A percentile compares a stretch with the other conserved stretches of the same genome.
Evolutionary conservation across 306 rosid genomes (phyloP).

Genomic region (Luffa acutangula): DNA sequence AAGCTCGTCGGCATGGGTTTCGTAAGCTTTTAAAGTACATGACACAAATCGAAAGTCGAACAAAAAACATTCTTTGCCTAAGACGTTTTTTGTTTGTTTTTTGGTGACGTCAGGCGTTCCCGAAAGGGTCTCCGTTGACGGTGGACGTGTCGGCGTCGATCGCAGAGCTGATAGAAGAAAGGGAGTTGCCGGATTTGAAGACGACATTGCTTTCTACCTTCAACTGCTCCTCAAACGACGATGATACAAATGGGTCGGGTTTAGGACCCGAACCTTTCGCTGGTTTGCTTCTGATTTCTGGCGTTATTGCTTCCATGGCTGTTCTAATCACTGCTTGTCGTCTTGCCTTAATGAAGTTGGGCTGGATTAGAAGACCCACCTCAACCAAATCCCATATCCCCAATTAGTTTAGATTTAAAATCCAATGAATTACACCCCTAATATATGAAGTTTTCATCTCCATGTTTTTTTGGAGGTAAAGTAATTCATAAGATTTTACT

Average conservation of each 20-base stretch:
- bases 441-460: too few species aligned
- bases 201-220: constrained; percentile 21
- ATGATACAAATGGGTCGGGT: not conserved
- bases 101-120: constrained; percentile 23
- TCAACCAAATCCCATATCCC: not conserved
- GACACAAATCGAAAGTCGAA: too few species aligned
- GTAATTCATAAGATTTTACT: too few species aligned
- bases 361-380: not conserved
- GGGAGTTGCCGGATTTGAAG: constrained; percentile 19
- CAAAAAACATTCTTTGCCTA: too few species aligned
- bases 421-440: too few species aligned
- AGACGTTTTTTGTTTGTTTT: too few species aligned
- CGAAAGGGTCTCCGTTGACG: constrained; percentile 25
- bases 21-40: not conserved
- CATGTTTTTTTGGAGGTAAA: too few species aligned
- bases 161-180: constrained; percentile 16
- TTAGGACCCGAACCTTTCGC: constrained; percentile 36
- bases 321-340: constrained; percentile 2
- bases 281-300: constrained; percentile 24
- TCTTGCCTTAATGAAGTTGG: not conserved
- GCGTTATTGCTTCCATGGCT: constrained; percentile 12
- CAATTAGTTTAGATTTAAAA: not conserved
- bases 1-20: constrained; percentile 1
- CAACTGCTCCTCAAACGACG: constrained; percentile 20
- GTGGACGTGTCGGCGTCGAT: constrained; percentile 25